phyloP scores from a whole-genome alignment of 1,139 yeast genomes.

The Nakaseomyces sp. region DNA sequence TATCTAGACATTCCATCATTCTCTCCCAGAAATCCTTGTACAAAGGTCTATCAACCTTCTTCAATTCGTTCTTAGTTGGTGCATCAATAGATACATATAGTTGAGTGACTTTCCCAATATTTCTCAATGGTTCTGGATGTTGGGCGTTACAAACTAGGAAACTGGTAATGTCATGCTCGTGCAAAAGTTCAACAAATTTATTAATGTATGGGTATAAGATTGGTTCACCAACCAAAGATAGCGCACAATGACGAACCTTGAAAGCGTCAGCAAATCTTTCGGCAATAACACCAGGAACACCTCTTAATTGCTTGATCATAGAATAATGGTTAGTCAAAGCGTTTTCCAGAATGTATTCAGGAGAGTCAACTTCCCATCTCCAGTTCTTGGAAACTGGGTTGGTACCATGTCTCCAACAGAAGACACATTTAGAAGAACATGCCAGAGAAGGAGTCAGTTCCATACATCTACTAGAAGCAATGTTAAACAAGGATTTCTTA shows the following conservation, averaged over 20 bases:
- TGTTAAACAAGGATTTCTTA: constrained; percentile 86
- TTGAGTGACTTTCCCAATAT: constrained; percentile 72
- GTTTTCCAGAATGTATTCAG: constrained; percentile 74
- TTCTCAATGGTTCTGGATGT: constrained; percentile 75
- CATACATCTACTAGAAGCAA: constrained; percentile 86
- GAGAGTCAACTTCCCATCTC: constrained; percentile 94
- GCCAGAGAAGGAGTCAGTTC: constrained; percentile 91
- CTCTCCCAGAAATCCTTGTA: constrained; percentile 93
- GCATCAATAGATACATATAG: constrained; percentile 91
- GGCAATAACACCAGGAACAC: constrained; percentile 89
- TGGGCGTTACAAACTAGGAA: constrained; percentile 93
- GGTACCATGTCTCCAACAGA: constrained; percentile 97
- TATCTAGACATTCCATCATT: constrained; percentile 69
- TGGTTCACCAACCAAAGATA: constrained; percentile 90
- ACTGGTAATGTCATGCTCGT: constrained; percentile 68
- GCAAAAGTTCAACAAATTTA: constrained; percentile 72
- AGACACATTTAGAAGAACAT: constrained; percentile 91
- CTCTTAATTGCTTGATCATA: constrained; percentile 88
- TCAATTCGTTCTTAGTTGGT: constrained; percentile 68
- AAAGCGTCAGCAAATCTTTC: constrained; percentile 89
- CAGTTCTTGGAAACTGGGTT: constrained; percentile 94
- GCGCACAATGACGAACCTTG: constrained; percentile 80
- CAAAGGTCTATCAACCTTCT: constrained; percentile 79
- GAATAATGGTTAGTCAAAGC: constrained; percentile 85
- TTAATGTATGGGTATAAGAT: constrained; percentile 87